A percentile compares a stretch with the other conserved stretches of the same genome.
Evolutionary conservation across 2,329 filamentous ascomycete genomes (phyloP).

Genomic region (Monilinia fructigena): DNA sequence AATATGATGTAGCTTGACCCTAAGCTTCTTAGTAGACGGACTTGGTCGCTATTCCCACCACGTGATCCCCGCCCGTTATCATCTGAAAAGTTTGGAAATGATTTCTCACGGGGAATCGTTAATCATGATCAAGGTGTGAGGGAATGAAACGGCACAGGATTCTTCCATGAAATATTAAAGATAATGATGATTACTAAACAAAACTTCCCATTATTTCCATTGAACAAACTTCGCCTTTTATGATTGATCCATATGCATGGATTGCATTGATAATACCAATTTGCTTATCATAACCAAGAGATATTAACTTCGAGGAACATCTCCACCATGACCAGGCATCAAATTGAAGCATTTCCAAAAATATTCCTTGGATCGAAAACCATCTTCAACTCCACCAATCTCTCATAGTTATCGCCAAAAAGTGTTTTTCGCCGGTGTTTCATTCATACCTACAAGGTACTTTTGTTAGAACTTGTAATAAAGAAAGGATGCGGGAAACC

Average conservation of each 20-base stretch:
- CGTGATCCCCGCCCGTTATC: background rate
- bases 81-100: background rate
- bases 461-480: background rate
- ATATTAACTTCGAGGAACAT: background rate
- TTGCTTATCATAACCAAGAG: background rate
- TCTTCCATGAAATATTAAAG: too few relatives aligned
- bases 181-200: too few relatives aligned
- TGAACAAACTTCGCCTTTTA: background rate
- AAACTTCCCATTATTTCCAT: background rate
- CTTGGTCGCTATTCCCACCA: background rate
- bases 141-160: too few relatives aligned
- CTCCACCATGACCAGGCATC: background rate
- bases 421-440: constrained; percentile 23
- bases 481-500: background rate
- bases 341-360: constrained; percentile 16
- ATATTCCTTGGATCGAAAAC: constrained; percentile 28
- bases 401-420: constrained; percentile 27
- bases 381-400: constrained; percentile 28
- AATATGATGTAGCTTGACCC: background rate
- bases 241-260: too few relatives aligned
- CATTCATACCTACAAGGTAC: background rate
- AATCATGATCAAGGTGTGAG: background rate
- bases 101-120: background rate
- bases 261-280: background rate
- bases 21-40: background rate